Percentiles rank a stretch among this genome's conserved stretches.
Conservation (phyloP, 2,329 filamentous ascomycete genomes). For the Sporothrix mexicana region DNA sequence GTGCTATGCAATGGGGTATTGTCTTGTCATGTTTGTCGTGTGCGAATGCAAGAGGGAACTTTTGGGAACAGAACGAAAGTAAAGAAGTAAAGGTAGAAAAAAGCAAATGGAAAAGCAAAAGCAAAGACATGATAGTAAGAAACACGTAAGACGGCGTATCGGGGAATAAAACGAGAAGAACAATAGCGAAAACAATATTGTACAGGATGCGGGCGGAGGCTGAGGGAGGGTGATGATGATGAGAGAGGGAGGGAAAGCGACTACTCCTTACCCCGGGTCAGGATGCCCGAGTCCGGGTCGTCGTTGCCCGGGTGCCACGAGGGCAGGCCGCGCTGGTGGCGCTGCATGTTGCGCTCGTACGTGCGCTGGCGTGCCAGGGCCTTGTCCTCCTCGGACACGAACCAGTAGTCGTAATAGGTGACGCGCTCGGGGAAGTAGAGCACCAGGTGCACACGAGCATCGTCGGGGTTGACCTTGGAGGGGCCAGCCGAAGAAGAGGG, state of each 20-base stretch:
- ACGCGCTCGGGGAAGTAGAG: conserved; percentile 41
- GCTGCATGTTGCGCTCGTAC: conserved; percentile 38
- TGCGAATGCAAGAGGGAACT: conserved; percentile 1
- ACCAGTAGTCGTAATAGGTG: conserved; percentile 40
- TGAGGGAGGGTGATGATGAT: not conserved
- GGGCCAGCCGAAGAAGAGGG: not conserved
- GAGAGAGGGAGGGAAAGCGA: not conserved
- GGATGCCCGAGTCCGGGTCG: conserved; percentile 39
- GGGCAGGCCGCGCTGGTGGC: conserved; percentile 37
- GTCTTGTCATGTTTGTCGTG: conserved; percentile 19
- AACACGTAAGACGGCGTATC: conserved; percentile 20
- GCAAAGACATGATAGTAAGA: conserved; percentile 1
- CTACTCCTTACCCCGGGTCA: conserved; percentile 38
- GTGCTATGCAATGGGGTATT: not conserved
- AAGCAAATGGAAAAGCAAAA: conserved; percentile 3
- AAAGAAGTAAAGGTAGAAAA: not conserved
- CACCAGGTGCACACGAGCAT: conserved; percentile 38
- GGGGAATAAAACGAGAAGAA: conserved; percentile 30
- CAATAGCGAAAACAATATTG: not conserved
- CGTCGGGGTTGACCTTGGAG: conserved; percentile 30
- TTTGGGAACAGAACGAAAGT: conserved; percentile 17
- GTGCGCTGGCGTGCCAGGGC: conserved; percentile 37
- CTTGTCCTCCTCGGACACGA: conserved; percentile 40
- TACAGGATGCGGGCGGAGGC: conserved; percentile 1
- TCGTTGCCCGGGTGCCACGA: conserved; percentile 39